Base-by-base conservation (phyloP, 768 basidiomycete species). In the Mycena capillaripes region DNA sequence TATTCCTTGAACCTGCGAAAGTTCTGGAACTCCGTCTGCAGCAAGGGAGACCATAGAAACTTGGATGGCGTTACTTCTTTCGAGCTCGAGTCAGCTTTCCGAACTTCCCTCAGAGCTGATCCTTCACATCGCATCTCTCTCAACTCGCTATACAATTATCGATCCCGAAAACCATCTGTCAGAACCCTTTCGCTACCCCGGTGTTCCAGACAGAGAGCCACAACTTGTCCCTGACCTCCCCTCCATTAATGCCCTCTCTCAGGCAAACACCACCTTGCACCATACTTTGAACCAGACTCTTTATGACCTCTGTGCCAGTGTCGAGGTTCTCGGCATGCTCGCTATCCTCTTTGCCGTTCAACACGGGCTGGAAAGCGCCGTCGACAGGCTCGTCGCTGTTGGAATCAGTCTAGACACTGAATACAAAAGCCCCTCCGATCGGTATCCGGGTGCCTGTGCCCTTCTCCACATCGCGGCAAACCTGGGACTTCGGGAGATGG, bases 351-450 rank as follows among this genome's bases (percentile, higher is more conserved):
- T 50, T 23, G 30, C 44, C 5, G 60, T 60, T 29, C 10, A 50
- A 58, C 46, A 59, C 17, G 4, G 52, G 32, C 44, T 40, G n/a
- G 67, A 69, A 50, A 50, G 17, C 67, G n/a, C 59, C 10, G 4
- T 69, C 19, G 67, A 59, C n/a, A 36, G 30, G 38, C 59, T 69
- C 4, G 48, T 29, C 4, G 58, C 44, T 12, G 58, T 23, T 11
- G 59, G 59, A 38, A 10, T 61, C 46, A 46, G 30, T 32, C 17
- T 61, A 10, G 67, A 69, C 38, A 7, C 25, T n/a, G 59, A 69
- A 52, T 60, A 44, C 8, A 8, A n/a, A n/a, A n/a, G n/a, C n/a
- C n/a, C 14, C 14, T 21, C 44, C 29, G 1, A 6, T 7, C 1
- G 10, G 23, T 8, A 25, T 17, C 9, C 2, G 1, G 17, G 27